Conservation (phyloP, 139 green algal species). For the Picochlorum sp. region DNA sequence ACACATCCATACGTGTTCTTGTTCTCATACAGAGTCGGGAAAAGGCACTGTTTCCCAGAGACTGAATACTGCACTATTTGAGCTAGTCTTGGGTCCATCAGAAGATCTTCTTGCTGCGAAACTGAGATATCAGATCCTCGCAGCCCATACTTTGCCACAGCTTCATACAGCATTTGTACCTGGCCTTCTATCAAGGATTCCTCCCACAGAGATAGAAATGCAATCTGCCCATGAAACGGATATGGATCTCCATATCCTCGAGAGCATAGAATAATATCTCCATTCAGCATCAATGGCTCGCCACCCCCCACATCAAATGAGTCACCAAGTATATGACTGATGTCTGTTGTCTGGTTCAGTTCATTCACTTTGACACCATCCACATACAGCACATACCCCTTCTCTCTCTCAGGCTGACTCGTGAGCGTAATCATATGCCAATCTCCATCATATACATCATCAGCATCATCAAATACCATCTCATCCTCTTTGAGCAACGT, state of each 20-base stretch:
- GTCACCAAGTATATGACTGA: not conserved
- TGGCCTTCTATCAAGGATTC: constrained; percentile 11
- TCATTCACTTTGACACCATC: constrained; percentile 28
- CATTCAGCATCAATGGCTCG: constrained; percentile 18
- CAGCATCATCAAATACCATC: not conserved
- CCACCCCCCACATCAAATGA: constrained; percentile 15
- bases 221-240: constrained; percentile 22
- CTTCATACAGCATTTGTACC: constrained; percentile 12
- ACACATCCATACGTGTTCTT: not conserved
- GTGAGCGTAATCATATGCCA: constrained; percentile 64
- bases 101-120: not conserved
- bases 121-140: not conserved
- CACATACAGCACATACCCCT: constrained; percentile 35
- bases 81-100: not conserved
- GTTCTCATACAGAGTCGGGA: not conserved
- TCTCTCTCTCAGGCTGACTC: constrained; percentile 17
- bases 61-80: not conserved
- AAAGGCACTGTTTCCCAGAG: not conserved
- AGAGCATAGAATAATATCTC: constrained; percentile 37
- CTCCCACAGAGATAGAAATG: constrained; percentile 31
- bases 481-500: not conserved
- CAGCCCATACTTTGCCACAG: not conserved
- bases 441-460: constrained; percentile 27
- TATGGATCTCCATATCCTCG: constrained; percentile 25
- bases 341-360: not conserved